These are phyloP conservation scores for Aspergillus coremiiformis DNA, from an alignment of 495 filamentous ascomycete genomes.

Conservation along the genomic window DNA sequence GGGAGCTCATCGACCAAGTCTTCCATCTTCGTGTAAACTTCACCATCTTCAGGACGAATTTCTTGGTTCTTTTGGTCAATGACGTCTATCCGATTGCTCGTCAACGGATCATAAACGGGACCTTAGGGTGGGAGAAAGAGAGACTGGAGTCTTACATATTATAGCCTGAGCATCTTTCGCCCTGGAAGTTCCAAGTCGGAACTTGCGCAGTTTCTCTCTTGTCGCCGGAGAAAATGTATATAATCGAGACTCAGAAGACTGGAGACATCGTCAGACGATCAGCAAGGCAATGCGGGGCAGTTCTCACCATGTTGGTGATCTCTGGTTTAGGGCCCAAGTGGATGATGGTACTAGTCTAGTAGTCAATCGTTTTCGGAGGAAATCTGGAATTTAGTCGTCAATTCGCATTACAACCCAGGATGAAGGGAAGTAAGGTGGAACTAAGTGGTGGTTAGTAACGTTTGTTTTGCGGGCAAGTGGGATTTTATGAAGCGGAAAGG, in stretches of 20 bases:
- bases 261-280: constrained; percentile 10
- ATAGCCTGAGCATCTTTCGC: constrained; percentile 83
- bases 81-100: constrained; percentile 23
- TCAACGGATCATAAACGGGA: not conserved
- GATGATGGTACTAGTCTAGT: no score
- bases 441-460: not conserved
- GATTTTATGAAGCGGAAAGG: constrained; percentile 1
- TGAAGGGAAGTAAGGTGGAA: no score
- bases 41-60: constrained; percentile 68
- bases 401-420: no score
- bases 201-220: constrained; percentile 79
- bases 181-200: constrained; percentile 82
- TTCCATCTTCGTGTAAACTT: constrained; percentile 69
- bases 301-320: constrained; percentile 10
- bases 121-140: not conserved
- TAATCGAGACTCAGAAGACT: constrained; percentile 70
- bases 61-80: constrained; percentile 86
- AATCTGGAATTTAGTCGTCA: not conserved
- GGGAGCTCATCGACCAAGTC: constrained; percentile 83
- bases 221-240: constrained; percentile 91
- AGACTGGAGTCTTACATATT: constrained; percentile 63
- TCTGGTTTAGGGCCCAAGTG: not conserved
- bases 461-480: constrained; percentile 2
- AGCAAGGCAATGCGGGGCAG: not conserved
- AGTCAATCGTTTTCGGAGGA: not conserved